Conservation (phyloP, 148 eudicot genomes). For the Cornus kousa region DNA sequence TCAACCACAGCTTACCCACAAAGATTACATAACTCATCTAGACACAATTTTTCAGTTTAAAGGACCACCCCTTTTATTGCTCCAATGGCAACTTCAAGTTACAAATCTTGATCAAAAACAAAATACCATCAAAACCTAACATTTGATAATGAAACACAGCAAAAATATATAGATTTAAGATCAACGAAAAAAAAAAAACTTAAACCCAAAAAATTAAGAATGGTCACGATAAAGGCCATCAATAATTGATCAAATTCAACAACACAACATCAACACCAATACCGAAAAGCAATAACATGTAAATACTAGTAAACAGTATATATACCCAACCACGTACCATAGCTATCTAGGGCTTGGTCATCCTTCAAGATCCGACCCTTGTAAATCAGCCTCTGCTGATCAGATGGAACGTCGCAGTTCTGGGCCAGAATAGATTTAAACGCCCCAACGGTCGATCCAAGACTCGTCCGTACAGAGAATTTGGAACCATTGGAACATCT, state of each 20-base stretch:
- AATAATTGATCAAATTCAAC: neutral
- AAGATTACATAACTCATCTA: no score
- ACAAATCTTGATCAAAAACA: neutral
- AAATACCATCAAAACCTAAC: neutral
- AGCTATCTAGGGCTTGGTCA: slow-evolving; percentile 77
- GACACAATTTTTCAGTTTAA: no score
- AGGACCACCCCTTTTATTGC: no score
- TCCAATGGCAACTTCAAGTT: neutral
- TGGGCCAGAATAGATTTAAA: slow-evolving; percentile 63
- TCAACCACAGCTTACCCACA: no score
- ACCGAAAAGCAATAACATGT: neutral
- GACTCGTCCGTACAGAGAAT: slow-evolving; percentile 53
- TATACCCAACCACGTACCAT: slow-evolving; percentile 42
- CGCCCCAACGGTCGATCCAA: slow-evolving; percentile 52
- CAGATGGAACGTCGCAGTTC: slow-evolving; percentile 73
- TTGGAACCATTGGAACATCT: slow-evolving; percentile 81
- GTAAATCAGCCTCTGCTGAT: slow-evolving; percentile 88
- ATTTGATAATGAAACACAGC: neutral
- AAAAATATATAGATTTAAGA: neutral
- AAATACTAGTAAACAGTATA: neutral
- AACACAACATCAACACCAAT: neutral
- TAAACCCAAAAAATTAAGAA: neutral
- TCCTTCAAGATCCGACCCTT: slow-evolving; percentile 93
- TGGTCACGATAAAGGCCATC: neutral
- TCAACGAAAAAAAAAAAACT: slow-evolving; percentile 1